Percentiles rank a stretch among this genome's conserved stretches.
These are phyloP conservation scores for Lepidium africanum DNA, from an alignment of 345 rosid species.

Conservation along the genomic window DNA sequence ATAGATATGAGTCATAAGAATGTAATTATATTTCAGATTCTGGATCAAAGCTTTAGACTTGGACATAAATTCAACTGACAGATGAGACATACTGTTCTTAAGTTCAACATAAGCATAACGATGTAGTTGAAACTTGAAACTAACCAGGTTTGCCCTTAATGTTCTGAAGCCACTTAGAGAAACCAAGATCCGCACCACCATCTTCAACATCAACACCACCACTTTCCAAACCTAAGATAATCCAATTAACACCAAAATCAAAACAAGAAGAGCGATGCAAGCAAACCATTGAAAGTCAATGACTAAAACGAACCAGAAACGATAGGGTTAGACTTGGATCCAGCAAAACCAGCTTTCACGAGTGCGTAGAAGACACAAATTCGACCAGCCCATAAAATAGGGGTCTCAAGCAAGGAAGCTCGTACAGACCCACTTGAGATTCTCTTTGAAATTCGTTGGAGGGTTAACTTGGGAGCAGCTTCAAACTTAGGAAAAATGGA, in stretches of 20 bases:
- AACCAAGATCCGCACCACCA: constrained; percentile 74
- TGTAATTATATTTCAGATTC: too few species aligned
- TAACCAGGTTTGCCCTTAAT: constrained; percentile 61
- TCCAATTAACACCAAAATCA: neutral
- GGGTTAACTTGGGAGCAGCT: constrained; percentile 15
- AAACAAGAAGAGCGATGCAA: neutral
- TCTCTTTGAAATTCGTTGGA: constrained; percentile 17
- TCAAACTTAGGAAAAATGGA: constrained; percentile 25
- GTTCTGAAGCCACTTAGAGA: constrained; percentile 64
- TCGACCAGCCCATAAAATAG: constrained; percentile 82
- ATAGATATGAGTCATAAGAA: neutral
- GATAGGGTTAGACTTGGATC: constrained; percentile 70
- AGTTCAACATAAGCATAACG: neutral
- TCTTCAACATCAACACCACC: constrained; percentile 30
- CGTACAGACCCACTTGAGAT: constrained; percentile 20
- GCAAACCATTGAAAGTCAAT: neutral
- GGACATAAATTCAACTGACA: too few species aligned
- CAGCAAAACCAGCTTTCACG: constrained; percentile 74
- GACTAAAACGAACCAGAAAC: constrained; percentile 51
- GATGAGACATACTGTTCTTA: neutral
- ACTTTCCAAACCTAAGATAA: constrained; percentile 38
- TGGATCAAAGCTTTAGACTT: neutral
- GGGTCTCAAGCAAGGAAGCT: constrained; percentile 67
- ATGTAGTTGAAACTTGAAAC: constrained; percentile 7
- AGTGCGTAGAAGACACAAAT: constrained; percentile 75